A percentile compares a stretch with the other conserved stretches of the same genome.
These are phyloP conservation scores for Pyrenophora teres DNA, from an alignment of 2,329 filamentous ascomycete species.

Conservation along the genomic window DNA sequence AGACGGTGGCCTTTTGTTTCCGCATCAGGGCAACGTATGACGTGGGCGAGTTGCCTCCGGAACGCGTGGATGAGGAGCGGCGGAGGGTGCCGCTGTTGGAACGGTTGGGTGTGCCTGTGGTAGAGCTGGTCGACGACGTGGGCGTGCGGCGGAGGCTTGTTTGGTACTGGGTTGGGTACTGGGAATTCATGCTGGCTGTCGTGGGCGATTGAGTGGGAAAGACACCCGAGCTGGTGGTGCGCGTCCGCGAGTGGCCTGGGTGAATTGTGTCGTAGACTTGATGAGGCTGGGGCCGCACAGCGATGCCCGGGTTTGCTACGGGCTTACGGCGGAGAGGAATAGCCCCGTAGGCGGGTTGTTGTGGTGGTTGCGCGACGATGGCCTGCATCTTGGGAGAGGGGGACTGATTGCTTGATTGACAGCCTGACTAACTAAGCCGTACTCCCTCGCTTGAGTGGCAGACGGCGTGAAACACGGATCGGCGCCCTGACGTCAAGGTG, in stretches of 20 bases:
- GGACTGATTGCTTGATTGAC: constrained; percentile 24
- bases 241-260: constrained; percentile 42
- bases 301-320: constrained; percentile 39
- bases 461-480: constrained; percentile 33
- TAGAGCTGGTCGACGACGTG: constrained; percentile 72
- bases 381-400: constrained; percentile 32
- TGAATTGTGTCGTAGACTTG: constrained; percentile 29
- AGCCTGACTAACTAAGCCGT: neutral
- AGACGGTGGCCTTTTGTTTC: constrained; percentile 96
- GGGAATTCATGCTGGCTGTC: constrained; percentile 39
- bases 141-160: constrained; percentile 59
- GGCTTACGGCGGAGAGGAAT: constrained; percentile 43
- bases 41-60: constrained; percentile 64
- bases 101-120: constrained; percentile 54
- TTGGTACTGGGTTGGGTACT: constrained; percentile 43
- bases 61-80: constrained; percentile 81
- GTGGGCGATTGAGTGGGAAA: constrained; percentile 36
- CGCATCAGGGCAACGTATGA: constrained; percentile 95
- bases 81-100: constrained; percentile 62
- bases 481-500: constrained; percentile 32
- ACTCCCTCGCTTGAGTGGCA: neutral
- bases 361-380: constrained; percentile 34
- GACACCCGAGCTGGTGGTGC: constrained; percentile 47
- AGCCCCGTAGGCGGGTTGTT: constrained; percentile 32
- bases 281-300: constrained; percentile 36